phyloP scores from a whole-genome alignment of 768 basidiomycete species.

The Rubroboletus pulcherrimus region DNA sequence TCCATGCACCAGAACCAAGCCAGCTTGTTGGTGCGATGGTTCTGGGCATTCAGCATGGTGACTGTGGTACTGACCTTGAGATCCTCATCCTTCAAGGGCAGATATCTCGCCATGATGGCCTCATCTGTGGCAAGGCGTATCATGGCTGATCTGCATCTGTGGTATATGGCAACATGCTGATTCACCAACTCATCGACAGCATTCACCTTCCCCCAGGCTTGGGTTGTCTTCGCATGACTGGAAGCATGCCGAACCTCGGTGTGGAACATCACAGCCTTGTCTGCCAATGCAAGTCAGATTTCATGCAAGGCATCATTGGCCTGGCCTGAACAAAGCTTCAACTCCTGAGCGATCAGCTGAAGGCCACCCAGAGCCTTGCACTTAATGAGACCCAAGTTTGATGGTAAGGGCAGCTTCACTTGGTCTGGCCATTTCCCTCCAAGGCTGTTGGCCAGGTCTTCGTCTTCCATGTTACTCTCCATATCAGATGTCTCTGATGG shows the following conservation, averaged over 20 bases:
- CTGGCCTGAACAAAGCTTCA: fast-evolving
- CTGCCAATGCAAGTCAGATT: background rate
- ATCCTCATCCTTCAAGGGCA: background rate
- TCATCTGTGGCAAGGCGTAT: background rate
- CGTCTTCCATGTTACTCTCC: too few relatives aligned
- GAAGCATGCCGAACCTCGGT: background rate
- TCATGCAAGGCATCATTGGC: background rate
- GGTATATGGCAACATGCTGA: background rate
- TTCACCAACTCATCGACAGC: background rate
- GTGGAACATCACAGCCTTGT: background rate
- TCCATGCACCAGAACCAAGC: too few relatives aligned
- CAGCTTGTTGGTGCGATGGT: too few relatives aligned
- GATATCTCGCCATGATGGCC: background rate
- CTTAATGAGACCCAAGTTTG: background rate
- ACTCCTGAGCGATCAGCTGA: background rate
- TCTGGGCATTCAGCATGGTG: too few relatives aligned
- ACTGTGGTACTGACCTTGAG: background rate
- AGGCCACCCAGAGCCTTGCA: background rate
- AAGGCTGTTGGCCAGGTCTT: too few relatives aligned
- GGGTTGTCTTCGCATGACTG: background rate
- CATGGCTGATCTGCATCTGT: background rate
- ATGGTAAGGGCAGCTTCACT: background rate
- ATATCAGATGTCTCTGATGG: too few relatives aligned
- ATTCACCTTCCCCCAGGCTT: background rate
- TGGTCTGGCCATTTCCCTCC: background rate